Conservation (phyloP, 2,329 filamentous ascomycete genomes). For the Ophiostoma pallidulum region DNA sequence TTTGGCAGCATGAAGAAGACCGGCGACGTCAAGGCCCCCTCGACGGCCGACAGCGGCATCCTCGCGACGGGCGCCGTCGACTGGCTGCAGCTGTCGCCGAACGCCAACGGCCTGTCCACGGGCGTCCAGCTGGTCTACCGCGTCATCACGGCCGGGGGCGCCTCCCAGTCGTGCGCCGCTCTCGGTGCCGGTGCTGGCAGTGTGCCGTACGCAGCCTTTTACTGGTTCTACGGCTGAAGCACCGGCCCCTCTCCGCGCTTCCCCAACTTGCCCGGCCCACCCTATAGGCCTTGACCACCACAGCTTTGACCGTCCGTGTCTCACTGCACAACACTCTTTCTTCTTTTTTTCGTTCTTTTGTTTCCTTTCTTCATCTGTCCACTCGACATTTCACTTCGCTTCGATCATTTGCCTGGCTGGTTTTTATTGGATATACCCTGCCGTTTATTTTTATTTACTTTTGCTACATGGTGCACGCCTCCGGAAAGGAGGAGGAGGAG, state of each 20-base stretch:
- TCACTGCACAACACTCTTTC: background rate
- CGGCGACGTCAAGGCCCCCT: slow-evolving; percentile 42
- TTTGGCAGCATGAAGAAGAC: slow-evolving; percentile 40
- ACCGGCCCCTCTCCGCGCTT: no score
- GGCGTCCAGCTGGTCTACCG: slow-evolving; percentile 41
- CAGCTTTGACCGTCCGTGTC: background rate
- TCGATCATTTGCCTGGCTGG: background rate
- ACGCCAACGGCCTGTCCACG: slow-evolving; percentile 19
- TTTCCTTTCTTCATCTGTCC: background rate
- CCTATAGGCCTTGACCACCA: no score
- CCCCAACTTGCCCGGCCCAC: no score
- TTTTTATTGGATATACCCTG: slow-evolving; percentile 8
- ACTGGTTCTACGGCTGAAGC: slow-evolving; percentile 49
- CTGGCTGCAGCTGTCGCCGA: slow-evolving; percentile 40
- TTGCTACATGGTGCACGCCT: slow-evolving; percentile 1
- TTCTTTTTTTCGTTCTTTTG: background rate
- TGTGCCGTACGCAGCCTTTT: slow-evolving; percentile 46
- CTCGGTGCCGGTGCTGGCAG: slow-evolving; percentile 35
- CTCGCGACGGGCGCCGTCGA: slow-evolving; percentile 42
- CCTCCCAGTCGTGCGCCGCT: slow-evolving; percentile 31
- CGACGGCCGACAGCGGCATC: slow-evolving; percentile 34
- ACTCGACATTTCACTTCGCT: background rate
- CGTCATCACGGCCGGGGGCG: slow-evolving; percentile 45
- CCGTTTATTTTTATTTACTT: slow-evolving; percentile 1
- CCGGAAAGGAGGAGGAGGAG: no score